Evolutionary conservation across 2,329 filamentous ascomycete species (phyloP), one percentile per base, ranked within the genome.

Genomic region (Fusarium papillatum): DNA sequence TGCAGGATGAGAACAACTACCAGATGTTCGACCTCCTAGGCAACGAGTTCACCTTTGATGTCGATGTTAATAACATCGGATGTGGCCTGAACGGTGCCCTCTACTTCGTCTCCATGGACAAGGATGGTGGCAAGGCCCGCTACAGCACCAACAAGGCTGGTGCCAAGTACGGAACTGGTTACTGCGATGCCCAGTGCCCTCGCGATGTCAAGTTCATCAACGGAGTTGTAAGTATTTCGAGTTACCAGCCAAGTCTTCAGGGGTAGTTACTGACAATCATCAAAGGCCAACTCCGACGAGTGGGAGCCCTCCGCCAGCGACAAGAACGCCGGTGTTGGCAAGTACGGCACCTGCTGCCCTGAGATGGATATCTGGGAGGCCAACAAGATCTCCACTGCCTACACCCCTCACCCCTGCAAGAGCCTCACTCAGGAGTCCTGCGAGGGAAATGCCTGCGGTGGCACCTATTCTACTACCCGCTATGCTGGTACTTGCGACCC

Each of bases 21-120:
- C 85, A 93, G 84, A 88, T 89, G 80, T 92, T 94, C 84, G 88
- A 90, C 70, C 86, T 94, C 69, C 86, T 91, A 66, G 91, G 91
- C 83, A 88, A 92, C 80, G 93, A 95, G 83, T 92, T 95, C 84
- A 92, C 91, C 66, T 94, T 95, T 73, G 92, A 94, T 67, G 92
- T 94, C 31, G 93, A 95, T 81, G 90, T 93, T 55, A 93, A 92
- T 48, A 88, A 89, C 77, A 86, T 94, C 24, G 89, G 90, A 71
- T 95, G 93, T 79, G 93, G 93, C 71, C 84, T 95, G 70, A 95
- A 95, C 83, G 93, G 93, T 66, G 93, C 93, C 57, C 85, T 95
- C 59, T 94, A 95, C 85, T 90, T 92, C 67, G 88, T 90, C 57
- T 86, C 88, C 80, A 92, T 92, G 91, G 89, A 91, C 46, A 83